These are phyloP conservation scores for Terana coerulea DNA, from an alignment of 768 basidiomycete species.

Conservation along the genomic window DNA sequence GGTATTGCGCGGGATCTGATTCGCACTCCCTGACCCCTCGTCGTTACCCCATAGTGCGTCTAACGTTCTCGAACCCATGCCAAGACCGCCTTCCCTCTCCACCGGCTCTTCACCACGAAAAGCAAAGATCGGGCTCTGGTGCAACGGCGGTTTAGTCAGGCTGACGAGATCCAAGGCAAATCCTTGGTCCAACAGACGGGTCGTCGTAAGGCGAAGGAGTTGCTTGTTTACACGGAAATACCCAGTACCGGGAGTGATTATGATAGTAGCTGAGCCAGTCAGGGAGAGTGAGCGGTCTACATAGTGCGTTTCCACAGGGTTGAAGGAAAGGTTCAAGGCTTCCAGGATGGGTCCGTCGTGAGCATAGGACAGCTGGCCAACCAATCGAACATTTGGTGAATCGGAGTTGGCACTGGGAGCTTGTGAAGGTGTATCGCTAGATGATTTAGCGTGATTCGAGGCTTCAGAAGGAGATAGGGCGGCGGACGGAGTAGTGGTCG, in stretches of 20 bases:
- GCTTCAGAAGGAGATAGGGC: slow-evolving; percentile 33
- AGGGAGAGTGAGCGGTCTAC: slow-evolving; percentile 91
- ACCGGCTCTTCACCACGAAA: slow-evolving; percentile 70
- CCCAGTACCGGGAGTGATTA: slow-evolving; percentile 92
- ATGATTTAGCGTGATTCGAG: slow-evolving; percentile 15
- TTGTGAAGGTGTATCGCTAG: slow-evolving; percentile 8
- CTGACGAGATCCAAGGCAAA: slow-evolving; percentile 86
- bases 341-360: slow-evolving; percentile 96
- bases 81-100: slow-evolving; percentile 14
- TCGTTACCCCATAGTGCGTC: slow-evolving; percentile 80
- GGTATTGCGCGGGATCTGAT: too few relatives aligned
- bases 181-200: slow-evolving; percentile 91
- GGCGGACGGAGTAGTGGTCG: slow-evolving; percentile 39
- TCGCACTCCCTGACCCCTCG: slow-evolving; percentile 36
- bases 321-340: slow-evolving; percentile 88
- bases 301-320: slow-evolving; percentile 91
- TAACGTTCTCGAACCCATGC: slow-evolving; percentile 16
- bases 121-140: slow-evolving; percentile 90
- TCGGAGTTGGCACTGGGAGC: neutral
- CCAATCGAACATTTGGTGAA: slow-evolving; percentile 54
- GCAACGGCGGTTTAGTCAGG: slow-evolving; percentile 86
- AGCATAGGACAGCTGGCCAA: slow-evolving; percentile 79
- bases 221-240: slow-evolving; percentile 91
- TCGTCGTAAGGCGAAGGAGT: slow-evolving; percentile 87
- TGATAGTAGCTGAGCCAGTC: slow-evolving; percentile 77